Evolutionary conservation across 495 filamentous ascomycete species (phyloP), one percentile per base, ranked within the genome.

Genomic region (Pseudotulostoma volvatum): DNA sequence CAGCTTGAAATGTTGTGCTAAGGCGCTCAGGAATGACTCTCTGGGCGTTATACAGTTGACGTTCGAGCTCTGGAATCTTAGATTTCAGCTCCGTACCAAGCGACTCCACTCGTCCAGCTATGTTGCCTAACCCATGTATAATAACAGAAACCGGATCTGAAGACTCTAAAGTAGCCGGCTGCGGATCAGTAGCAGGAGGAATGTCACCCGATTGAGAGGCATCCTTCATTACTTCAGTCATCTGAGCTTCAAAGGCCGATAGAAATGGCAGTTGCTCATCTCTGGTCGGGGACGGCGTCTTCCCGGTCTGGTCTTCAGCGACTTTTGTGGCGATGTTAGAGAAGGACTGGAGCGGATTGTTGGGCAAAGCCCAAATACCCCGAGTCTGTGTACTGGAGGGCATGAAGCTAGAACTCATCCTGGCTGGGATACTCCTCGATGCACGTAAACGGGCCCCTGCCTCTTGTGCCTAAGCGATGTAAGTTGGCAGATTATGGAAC

Each of bases 221-320:
- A 30, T 28, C 42, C 23, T 38, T 28, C 33, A 69, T 44, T 9
- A 71, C 49, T 39, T 52, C 64, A 28, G 68, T 57, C 44, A 73
- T 49, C 42, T 73, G 67, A n/a, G 55, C 59, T 36, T 71, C 68
- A 34, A 71, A 71, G 30, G 63, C 63, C 28, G 58, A 60, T 35
- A 73, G 52, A 17, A 72, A 51, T 17, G 67, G 54, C 38, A 56
- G 46, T 5, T 50, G 42, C 16, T 53, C 45, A 16, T 49, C 42
- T 39, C 11, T 11, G n/a, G n/a, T n/a, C n/a, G n/a, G n/a, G n/a
- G n/a, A n/a, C n/a, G n/a, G n/a, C n/a, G n/a, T n/a, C n/a, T n/a
- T n/a, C n/a, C n/a, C n/a, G n/a, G n/a, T n/a, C n/a, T n/a, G n/a
- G n/a, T n/a, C n/a, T n/a, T n/a, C n/a, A n/a, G n/a, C n/a, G n/a